Evolutionary conservation across 768 basidiomycete species (phyloP).

Genomic region (Serendipita sp.): DNA sequence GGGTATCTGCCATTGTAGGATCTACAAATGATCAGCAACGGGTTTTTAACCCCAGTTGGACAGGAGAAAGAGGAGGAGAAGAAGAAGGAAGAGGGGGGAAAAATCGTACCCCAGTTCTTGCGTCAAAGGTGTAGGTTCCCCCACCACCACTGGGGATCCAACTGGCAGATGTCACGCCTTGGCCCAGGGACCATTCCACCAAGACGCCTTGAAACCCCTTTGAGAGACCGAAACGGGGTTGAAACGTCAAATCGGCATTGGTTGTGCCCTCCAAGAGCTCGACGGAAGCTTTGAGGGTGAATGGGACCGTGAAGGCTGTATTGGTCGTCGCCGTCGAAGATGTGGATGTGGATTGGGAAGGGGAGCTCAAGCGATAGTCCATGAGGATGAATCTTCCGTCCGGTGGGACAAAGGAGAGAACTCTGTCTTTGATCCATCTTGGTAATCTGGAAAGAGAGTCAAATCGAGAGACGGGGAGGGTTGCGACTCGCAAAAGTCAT

Average conservation of each 20-base stretch:
- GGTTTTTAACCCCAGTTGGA: not conserved
- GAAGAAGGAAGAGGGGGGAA: not conserved
- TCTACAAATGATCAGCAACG: conserved; percentile 25
- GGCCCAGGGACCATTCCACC: conserved; percentile 61
- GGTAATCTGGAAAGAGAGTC: conserved; percentile 36
- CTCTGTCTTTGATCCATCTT: conserved; percentile 61
- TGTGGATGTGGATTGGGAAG: too few species aligned
- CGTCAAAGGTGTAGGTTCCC: conserved; percentile 72
- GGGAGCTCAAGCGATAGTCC: conserved; percentile 57
- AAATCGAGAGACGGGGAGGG: too few species aligned
- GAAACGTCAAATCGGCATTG: conserved; percentile 12
- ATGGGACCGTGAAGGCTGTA: conserved; percentile 23
- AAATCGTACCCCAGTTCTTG: conserved; percentile 37
- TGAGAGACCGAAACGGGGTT: not conserved
- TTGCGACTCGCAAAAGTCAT: too few species aligned
- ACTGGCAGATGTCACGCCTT: conserved; percentile 54
- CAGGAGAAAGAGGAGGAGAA: too few species aligned
- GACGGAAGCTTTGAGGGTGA: conserved; percentile 21
- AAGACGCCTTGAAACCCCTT: conserved; percentile 56
- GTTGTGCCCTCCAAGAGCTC: conserved; percentile 4
- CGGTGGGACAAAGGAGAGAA: conserved; percentile 83
- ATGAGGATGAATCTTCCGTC: conserved; percentile 76
- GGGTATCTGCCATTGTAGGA: conserved; percentile 66
- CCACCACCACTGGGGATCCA: conserved; percentile 47
- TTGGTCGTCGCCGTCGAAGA: conserved; percentile 33